A percentile compares a stretch with the other conserved stretches of the same genome.
phyloP scores from a whole-genome alignment of 2,329 filamentous ascomycete species.

The Cryphonectria carpinicola region DNA sequence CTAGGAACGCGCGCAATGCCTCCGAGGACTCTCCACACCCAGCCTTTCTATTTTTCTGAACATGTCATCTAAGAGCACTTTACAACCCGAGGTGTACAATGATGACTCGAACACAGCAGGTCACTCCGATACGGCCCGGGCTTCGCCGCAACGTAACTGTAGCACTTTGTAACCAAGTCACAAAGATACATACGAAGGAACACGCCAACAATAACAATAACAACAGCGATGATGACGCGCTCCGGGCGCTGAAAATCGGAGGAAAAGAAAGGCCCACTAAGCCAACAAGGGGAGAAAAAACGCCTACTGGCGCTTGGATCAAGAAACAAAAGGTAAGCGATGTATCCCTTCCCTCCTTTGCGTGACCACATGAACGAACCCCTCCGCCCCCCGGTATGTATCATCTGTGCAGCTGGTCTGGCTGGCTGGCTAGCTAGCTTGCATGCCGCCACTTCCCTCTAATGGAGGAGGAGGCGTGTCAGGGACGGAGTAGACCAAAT shows the following conservation, averaged over 20 bases:
- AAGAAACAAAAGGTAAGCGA: background rate
- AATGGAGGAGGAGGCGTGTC: background rate
- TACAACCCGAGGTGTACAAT: too few relatives aligned
- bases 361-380: background rate
- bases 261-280: background rate
- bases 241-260: too few relatives aligned
- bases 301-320: background rate
- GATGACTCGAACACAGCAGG: background rate
- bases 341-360: background rate
- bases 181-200: background rate
- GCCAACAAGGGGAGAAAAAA: too few relatives aligned
- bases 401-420: background rate
- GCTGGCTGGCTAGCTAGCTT: background rate
- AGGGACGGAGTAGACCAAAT: background rate
- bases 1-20: background rate
- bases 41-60: background rate
- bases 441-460: background rate
- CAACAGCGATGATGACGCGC: too few relatives aligned
- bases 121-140: background rate
- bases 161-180: background rate
- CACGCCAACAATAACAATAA: background rate
- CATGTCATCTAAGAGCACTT: background rate
- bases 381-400: background rate
- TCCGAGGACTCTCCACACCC: background rate
- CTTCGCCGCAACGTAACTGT: background rate